Base-by-base conservation (phyloP, 1,284 basidiomycete species). In the Trichosporon faecale region DNA sequence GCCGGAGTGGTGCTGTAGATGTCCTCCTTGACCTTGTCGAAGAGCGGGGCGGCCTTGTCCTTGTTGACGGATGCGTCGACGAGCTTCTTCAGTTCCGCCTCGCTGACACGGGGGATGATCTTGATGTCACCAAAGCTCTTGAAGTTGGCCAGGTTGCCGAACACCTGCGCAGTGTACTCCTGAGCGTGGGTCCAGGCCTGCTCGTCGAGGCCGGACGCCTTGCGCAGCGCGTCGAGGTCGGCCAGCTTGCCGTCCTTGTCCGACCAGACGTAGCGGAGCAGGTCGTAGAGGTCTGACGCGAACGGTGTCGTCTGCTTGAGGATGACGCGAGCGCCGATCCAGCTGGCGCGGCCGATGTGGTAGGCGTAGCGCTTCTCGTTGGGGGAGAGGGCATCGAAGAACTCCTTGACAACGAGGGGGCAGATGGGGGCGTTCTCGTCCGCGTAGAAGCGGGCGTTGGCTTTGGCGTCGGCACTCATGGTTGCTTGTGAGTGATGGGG, bases 101-200 rank as follows among this genome's bases (percentile, higher is more conserved):
- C 65, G 0, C 27, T 33, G n/a, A 69, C 70, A 11, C 72, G 72
- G 3, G 72, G 72, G 44, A 73, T 69, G 40, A 73, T 71, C 70
- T 71, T 73, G 64, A 65, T 64, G 66, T 73, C 72, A 33, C 72
- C 72, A 55, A 73, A 73, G 46, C 68, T 68, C 68, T 70, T 70
- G 70, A 40, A 73, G 73, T 74, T 72, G 46, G 70, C 72, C 5
- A 73, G 70, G 68, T 73, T 73, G 68, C 64, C 60, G 25, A 73
- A 66, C 46, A 71, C 66, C 65, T 73, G 72, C 2, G 60, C 69
- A 5, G 66, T 21, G 66, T 73, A 73, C 70, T 73, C 72, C 40
- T 69, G 67, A 3, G 69, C 61, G 25, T 27, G 16, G 7, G 68
- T 69, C 18, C 69, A 68, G 6, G 65, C 72, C 23, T 69, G 66